phyloP scores from a whole-genome alignment of 2,329 filamentous ascomycete genomes.

The Lecanicillium sp. region DNA sequence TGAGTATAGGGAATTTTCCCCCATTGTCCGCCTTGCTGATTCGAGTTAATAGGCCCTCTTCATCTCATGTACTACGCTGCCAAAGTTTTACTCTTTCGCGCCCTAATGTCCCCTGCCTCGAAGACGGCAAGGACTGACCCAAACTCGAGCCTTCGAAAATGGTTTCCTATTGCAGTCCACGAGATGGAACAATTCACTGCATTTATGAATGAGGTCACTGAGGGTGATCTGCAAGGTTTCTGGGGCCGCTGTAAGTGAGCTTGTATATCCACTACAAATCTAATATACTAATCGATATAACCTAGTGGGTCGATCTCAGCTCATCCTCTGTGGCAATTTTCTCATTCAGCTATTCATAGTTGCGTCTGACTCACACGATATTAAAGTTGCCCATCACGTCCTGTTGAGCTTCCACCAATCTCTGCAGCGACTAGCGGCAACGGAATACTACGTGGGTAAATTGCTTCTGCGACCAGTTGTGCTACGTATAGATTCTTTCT shows the following conservation, averaged over 20 bases:
- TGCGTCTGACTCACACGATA: conserved; percentile 25
- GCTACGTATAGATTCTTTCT: conserved; percentile 30
- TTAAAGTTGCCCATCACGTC: conserved; percentile 25
- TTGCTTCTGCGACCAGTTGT: conserved; percentile 26
- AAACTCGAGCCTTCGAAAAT: conserved; percentile 25
- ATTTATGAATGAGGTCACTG: conserved; percentile 27
- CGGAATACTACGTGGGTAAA: conserved; percentile 21
- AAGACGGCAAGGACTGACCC: conserved; percentile 28
- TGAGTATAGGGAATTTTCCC: conserved; percentile 7
- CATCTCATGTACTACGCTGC: conserved; percentile 33
- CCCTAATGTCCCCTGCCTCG: conserved; percentile 36
- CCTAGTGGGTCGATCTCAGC: conserved; percentile 26
- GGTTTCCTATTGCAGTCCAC: conserved; percentile 23
- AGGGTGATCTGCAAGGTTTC: conserved; percentile 30
- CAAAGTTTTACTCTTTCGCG: conserved; percentile 32
- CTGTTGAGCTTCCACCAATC: conserved; percentile 28
- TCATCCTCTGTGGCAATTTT: conserved; percentile 39
- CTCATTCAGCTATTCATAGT: conserved; percentile 39
- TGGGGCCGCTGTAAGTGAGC: conserved; percentile 33
- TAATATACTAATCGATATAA: conserved; percentile 3
- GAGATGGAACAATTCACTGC: conserved; percentile 28
- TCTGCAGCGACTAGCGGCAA: conserved; percentile 23
- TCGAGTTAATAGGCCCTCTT: conserved; percentile 23
- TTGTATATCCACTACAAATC: not conserved
- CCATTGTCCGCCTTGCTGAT: not conserved